Evolutionary conservation across 208 protist species (phyloP), one percentile per base, ranked within the genome.

Genomic region (Balamuthia mandrillaris): DNA sequence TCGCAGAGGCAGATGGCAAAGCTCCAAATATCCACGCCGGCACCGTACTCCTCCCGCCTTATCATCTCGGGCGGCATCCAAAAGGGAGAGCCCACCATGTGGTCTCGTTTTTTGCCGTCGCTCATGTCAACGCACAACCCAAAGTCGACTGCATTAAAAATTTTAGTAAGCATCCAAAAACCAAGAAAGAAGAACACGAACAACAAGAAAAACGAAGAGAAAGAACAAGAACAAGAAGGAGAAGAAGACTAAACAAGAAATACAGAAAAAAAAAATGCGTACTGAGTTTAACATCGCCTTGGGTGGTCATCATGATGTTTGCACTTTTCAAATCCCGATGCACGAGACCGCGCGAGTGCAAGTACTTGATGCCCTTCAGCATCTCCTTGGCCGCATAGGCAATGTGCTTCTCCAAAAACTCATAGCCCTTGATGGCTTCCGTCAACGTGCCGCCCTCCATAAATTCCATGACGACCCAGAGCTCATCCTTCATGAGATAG

Each of bases 221-320:
- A 27, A 3, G 21, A 77, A 14, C 27, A 2, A 77, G 37, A n/a
- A n/a, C 21, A 56, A 56, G 24, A 56, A 56, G 24, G 24, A 56
- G 24, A 56, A 24, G 21, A 21, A 56, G 49, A 21, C 21, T 42
- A 81, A 66, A n/a, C 27, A n/a, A 63, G 56, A 54, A 12, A 41
- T 37, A 87, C 24, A 37, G 54, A 21, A 65, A 24, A 37, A 21
- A 42, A 45, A 27, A 31, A 27, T 21, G 41, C 29, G 56, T 63
- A 84, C 77, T 72, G 33, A 90, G 63, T 37, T 90, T 88, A 5
- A 90, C 58, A 5, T 90, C 66, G 41, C 79, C 81, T 58, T 85
- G 49, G 0, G 77, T 68, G n/a, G 81, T 85, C 21, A 91, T 84
- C 88, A 91, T 91, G 27, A 91, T 86, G 52, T 91, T 91, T 16